Evolutionary conservation across 2,329 filamentous ascomycete species (phyloP).

Genomic region (Acrocalymma vagum): DNA sequence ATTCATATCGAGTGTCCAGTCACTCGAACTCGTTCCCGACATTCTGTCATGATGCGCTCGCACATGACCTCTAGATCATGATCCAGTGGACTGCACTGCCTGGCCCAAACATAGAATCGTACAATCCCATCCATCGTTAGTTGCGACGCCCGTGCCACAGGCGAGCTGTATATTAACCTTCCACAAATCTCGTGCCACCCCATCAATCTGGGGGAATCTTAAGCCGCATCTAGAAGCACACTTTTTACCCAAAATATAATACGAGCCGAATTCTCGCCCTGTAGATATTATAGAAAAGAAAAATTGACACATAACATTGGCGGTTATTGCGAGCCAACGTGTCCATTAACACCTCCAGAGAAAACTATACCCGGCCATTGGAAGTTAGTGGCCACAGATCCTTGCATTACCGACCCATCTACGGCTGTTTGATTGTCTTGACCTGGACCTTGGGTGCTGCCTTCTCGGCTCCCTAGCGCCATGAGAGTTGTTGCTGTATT

Average conservation of each 20-base stretch:
- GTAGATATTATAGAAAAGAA: not conserved
- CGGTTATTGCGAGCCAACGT: constrained; percentile 25
- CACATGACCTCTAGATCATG: no score
- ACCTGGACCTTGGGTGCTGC: constrained; percentile 24
- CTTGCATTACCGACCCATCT: constrained; percentile 32
- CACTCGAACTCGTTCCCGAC: no score
- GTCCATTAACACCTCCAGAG: constrained; percentile 29
- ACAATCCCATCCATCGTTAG: constrained; percentile 13
- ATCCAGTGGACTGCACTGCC: no score
- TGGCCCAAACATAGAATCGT: constrained; percentile 24
- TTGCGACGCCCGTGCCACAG: constrained; percentile 3
- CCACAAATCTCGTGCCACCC: no score
- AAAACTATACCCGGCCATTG: constrained; percentile 44
- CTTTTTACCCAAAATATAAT: no score
- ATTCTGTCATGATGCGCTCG: no score
- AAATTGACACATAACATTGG: not conserved
- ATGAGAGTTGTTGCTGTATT: constrained; percentile 50
- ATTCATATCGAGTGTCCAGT: no score
- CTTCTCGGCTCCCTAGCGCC: constrained; percentile 43
- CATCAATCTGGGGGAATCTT: no score
- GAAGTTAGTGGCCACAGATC: constrained; percentile 20
- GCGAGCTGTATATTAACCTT: no score
- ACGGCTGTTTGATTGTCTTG: constrained; percentile 27
- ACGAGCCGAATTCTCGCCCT: constrained; percentile 12
- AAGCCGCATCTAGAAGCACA: no score